Evolutionary conservation across 129 eudicot species (phyloP).

Genomic region (Arctium lappa): DNA sequence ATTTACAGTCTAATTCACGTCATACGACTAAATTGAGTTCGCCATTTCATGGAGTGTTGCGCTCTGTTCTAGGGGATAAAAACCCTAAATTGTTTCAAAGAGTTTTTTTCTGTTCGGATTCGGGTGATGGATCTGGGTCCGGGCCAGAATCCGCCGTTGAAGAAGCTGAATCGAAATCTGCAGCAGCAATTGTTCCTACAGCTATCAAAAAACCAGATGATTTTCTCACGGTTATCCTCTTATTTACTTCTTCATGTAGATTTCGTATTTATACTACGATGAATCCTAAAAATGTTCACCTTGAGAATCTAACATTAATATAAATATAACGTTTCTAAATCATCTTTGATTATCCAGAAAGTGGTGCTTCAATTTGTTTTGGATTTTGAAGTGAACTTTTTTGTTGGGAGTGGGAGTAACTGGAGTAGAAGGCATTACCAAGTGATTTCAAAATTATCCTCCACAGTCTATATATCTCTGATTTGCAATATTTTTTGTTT

Average conservation of each 20-base stretch:
- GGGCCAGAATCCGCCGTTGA: constrained; percentile 29
- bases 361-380: too few relatives aligned
- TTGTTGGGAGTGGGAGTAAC: too few relatives aligned
- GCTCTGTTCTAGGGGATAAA: constrained; percentile 23
- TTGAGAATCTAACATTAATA: too few relatives aligned
- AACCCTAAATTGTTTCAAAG: constrained; percentile 44
- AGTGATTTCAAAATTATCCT: too few relatives aligned
- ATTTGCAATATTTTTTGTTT: neutral
- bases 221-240: constrained; percentile 60
- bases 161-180: constrained; percentile 52
- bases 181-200: constrained; percentile 76
- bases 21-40: constrained; percentile 35
- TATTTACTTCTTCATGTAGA: neutral
- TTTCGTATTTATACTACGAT: neutral
- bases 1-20: constrained; percentile 31
- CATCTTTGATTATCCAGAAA: too few relatives aligned
- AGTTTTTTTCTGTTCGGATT: constrained; percentile 69
- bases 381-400: too few relatives aligned
- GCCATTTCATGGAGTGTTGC: constrained; percentile 43
- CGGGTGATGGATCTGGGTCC: constrained; percentile 45
- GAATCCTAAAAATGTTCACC: neutral
- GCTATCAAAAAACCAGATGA: constrained; percentile 74
- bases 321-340: too few relatives aligned
- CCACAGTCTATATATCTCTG: neutral
- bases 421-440: too few relatives aligned